These are phyloP conservation scores for Rhodomyrtus tomentosa DNA, from an alignment of 345 rosid genomes.

Conservation along the genomic window DNA sequence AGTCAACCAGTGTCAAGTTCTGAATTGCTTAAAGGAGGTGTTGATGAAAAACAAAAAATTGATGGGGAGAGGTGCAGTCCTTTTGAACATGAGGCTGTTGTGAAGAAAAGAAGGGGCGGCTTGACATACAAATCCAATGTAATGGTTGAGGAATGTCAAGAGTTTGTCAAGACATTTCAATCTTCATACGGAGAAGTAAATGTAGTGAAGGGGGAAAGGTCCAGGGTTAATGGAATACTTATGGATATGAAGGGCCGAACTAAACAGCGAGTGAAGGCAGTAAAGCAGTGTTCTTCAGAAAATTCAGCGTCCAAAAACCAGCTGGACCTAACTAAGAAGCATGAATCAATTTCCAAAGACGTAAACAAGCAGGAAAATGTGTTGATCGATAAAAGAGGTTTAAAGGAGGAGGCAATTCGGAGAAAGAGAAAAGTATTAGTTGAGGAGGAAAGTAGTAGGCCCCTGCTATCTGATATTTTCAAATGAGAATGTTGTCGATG, in stretches of 20 bases:
- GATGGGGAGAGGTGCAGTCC: not conserved
- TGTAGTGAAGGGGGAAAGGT: no score
- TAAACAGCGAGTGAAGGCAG: slow-evolving; percentile 3
- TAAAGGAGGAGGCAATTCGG: slow-evolving; percentile 12
- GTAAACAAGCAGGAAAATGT: not conserved
- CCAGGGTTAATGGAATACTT: not conserved
- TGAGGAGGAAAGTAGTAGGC: slow-evolving; percentile 3
- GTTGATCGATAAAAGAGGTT: not conserved
- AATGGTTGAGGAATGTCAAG: no score
- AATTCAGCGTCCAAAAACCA: not conserved
- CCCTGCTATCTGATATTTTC: slow-evolving; percentile 5
- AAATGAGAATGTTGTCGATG: not conserved
- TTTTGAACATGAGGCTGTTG: not conserved
- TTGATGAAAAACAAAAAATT: not conserved
- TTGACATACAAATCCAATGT: no score
- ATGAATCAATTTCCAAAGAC: not conserved
- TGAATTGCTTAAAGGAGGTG: not conserved
- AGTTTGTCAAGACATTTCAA: no score
- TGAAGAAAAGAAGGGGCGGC: not conserved
- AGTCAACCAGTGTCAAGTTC: not conserved
- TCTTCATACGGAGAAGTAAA: no score
- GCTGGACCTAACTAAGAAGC: not conserved
- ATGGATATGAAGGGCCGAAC: not conserved
- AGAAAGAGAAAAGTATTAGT: not conserved
- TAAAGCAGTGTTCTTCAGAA: not conserved